phyloP scores from a whole-genome alignment of 2,329 filamentous ascomycete genomes.

The Pseudogymnoascus sp. region DNA sequence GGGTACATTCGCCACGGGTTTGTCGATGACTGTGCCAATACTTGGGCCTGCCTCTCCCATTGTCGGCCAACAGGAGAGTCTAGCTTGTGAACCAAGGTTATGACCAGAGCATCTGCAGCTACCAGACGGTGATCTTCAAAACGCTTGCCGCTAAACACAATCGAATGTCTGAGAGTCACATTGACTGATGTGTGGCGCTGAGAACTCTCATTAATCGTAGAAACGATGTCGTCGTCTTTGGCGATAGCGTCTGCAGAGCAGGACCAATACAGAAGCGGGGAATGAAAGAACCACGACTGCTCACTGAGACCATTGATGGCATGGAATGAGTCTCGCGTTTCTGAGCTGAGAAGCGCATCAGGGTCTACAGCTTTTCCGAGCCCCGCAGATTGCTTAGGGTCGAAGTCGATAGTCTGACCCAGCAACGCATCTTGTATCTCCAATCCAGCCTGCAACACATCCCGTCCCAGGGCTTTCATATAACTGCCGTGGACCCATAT shows the following conservation, averaged over 20 bases:
- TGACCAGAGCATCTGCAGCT: constrained; percentile 69
- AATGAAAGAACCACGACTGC: constrained; percentile 70
- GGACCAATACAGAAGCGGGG: constrained; percentile 75
- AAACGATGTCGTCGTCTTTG: constrained; percentile 54
- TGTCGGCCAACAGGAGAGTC: constrained; percentile 55
- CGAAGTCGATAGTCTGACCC: constrained; percentile 50
- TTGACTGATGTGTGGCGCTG: constrained; percentile 60
- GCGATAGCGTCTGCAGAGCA: constrained; percentile 53
- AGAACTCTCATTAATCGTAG: constrained; percentile 60
- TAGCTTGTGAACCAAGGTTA: constrained; percentile 64
- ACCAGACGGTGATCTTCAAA: constrained; percentile 61
- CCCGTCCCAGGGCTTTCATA: constrained; percentile 63
- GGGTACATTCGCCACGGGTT: constrained; percentile 61
- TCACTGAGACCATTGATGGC: constrained; percentile 53
- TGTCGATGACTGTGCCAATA: constrained; percentile 36
- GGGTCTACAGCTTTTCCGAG: constrained; percentile 12
- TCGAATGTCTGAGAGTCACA: constrained; percentile 66
- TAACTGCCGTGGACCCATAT: constrained; percentile 74
- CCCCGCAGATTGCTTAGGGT: constrained; percentile 35
- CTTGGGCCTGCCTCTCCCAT: constrained; percentile 55
- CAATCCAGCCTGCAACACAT: constrained; percentile 59
- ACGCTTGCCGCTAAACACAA: constrained; percentile 74
- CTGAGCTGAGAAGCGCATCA: constrained; percentile 24
- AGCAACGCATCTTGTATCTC: constrained; percentile 64
- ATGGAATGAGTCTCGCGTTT: constrained; percentile 46